Base-by-base conservation (phyloP, 2,329 filamentous ascomycete genomes). In the Fulvia fulva region DNA sequence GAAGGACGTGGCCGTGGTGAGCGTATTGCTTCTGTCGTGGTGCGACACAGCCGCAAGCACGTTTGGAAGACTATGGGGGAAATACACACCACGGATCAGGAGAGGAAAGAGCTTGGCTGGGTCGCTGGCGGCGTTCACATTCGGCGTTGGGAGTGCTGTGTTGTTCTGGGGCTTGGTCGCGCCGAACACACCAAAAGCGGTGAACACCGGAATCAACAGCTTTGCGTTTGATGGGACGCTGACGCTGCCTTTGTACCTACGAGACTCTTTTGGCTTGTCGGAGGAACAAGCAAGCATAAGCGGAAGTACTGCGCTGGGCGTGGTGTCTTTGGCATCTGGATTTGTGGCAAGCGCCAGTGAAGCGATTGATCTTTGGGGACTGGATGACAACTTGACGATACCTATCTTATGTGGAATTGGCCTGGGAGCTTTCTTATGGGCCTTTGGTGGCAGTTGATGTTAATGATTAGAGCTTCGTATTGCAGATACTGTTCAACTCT, bases 301-400 rank as follows among this genome's bases (percentile, higher is more conserved):
- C 0, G 92, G 94, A 1, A 78, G 82, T 1, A 66, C 87, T 60
- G 94, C 94, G 1, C 79, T 97, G 34, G 87, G 85, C 3, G 78
- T 90, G 58, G 86, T 97, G 84, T 90, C 91, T 70, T 64, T 96
- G 41, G 90, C 89, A 77, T 92, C 92, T 6, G 94, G 94, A n/a
- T 76, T 97, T 45, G 85, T 93, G 54, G 94, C 91, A 44, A 90
- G 91, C 57, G 86, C 87, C 46, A 97, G 91, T 70, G 94, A 99
- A 76, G 88, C 93, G 16, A 81, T 96, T 47, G 91, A 99, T 76
- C 70, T 97, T 0, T 97, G 91, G 72, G 90, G 91, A 50, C 92
- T 91, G 89, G 94, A 99, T 70, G 94, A 99, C 76, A 99, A 99
- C 75, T 79, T 99, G 67, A 97, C 93, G 51, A 99, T 99, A 74